Evolutionary conservation across 2,329 filamentous ascomycete genomes (phyloP).

Genomic region (Chaetomium sp.): DNA sequence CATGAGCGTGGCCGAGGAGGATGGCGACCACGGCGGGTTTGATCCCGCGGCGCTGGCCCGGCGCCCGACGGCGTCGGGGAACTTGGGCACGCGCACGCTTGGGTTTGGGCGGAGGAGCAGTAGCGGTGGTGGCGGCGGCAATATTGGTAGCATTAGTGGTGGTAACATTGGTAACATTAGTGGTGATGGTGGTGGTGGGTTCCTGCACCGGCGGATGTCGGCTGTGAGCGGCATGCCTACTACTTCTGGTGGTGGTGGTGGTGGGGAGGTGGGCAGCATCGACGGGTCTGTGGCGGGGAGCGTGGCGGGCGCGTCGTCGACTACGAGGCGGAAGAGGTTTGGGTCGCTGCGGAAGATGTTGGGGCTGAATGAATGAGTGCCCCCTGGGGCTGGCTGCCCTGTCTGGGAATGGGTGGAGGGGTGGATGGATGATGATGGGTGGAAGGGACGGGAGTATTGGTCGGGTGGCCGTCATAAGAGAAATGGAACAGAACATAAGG

Average conservation of each 20-base stretch:
- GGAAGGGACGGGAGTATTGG: background rate
- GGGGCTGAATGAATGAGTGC: slow-evolving; percentile 46
- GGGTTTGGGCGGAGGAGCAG: slow-evolving; percentile 6
- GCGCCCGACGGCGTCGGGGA: slow-evolving; percentile 29
- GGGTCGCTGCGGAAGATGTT: slow-evolving; percentile 67
- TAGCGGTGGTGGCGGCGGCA: slow-evolving; percentile 15
- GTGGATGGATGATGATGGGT: background rate
- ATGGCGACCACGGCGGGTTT: background rate
- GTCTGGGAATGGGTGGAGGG: background rate
- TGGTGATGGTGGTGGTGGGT: slow-evolving; percentile 20
- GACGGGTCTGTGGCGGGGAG: slow-evolving; percentile 17
- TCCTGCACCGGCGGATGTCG: slow-evolving; percentile 8
- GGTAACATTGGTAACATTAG: no score
- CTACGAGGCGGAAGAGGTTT: slow-evolving; percentile 67
- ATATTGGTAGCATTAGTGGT: no score
- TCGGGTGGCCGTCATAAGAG: background rate
- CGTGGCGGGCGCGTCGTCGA: slow-evolving; percentile 27
- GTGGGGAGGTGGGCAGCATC: background rate
- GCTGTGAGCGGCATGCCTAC: background rate
- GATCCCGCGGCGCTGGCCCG: background rate
- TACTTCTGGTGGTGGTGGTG: slow-evolving; percentile 30
- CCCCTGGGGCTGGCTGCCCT: no score
- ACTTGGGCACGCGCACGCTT: slow-evolving; percentile 34
- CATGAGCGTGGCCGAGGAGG: background rate
- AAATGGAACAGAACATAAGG: no score